These are phyloP conservation scores for Brettanomyces anomalus DNA, from an alignment of 805 yeast genomes.

Conservation along the genomic window DNA sequence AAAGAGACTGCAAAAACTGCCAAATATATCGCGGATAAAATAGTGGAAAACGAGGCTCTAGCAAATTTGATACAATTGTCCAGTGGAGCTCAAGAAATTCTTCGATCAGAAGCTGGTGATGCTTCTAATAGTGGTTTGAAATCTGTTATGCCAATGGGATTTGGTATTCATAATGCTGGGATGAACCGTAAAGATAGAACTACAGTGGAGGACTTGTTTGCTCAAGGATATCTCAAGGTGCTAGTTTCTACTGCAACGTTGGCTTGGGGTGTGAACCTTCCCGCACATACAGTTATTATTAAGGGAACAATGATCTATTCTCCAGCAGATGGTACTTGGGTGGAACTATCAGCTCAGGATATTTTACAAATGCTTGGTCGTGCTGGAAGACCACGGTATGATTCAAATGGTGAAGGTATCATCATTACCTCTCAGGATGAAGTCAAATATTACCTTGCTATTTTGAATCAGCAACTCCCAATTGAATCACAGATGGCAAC, in stretches of 20 bases:
- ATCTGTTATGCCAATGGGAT: constrained; percentile 57
- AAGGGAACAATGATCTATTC: constrained; percentile 92
- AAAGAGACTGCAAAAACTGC: constrained; percentile 88
- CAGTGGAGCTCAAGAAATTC: constrained; percentile 52
- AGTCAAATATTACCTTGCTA: constrained; percentile 79
- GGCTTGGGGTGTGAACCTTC: constrained; percentile 96
- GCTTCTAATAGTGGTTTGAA: constrained; percentile 46
- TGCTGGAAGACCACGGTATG: constrained; percentile 96
- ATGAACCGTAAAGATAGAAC: constrained; percentile 63
- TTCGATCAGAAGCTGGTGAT: constrained; percentile 52
- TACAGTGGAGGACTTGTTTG: constrained; percentile 76
- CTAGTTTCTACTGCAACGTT: constrained; percentile 86
- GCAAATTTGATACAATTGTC: constrained; percentile 35
- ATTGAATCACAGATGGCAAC: constrained; percentile 82
- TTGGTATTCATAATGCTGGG: constrained; percentile 93
- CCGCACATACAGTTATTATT: constrained; percentile 89
- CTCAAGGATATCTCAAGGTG: constrained; percentile 77
- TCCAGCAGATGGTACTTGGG: constrained; percentile 86
- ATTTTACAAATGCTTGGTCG: constrained; percentile 95
- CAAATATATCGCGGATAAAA: constrained; percentile 53
- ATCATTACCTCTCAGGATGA: constrained; percentile 83
- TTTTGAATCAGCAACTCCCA: constrained; percentile 85
- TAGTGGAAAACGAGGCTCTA: constrained; percentile 45
- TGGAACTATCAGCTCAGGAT: constrained; percentile 89
- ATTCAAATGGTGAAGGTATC: constrained; percentile 86